Conservation (phyloP, 805 yeast genomes). For the Suhomyces vadensis region DNA sequence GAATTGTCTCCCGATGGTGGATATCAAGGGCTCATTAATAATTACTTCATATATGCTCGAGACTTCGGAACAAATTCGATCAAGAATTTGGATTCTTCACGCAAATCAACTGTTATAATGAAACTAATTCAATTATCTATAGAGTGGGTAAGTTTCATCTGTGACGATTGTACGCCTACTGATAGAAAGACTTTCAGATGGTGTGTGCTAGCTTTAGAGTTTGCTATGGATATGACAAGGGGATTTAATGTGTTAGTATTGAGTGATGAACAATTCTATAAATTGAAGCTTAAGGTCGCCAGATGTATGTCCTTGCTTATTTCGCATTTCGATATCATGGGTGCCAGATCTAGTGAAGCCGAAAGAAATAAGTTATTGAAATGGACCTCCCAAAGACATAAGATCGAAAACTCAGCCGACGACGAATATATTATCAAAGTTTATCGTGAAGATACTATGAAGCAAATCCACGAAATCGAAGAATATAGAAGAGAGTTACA, state of each 20-base stretch:
- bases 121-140: constrained; percentile 73
- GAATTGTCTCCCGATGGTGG: constrained; percentile 51
- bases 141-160: constrained; percentile 90
- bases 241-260: constrained; percentile 86
- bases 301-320: constrained; percentile 91
- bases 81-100: constrained; percentile 59
- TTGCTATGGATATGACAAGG: constrained; percentile 90
- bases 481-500: constrained; percentile 46
- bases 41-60: constrained; percentile 71
- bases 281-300: constrained; percentile 79
- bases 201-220: constrained; percentile 95
- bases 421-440: constrained; percentile 45
- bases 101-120: constrained; percentile 68
- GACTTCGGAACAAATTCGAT: constrained; percentile 79
- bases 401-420: constrained; percentile 45
- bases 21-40: constrained; percentile 75
- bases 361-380: constrained; percentile 56
- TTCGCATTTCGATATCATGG: constrained; percentile 97
- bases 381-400: constrained; percentile 55
- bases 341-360: constrained; percentile 83
- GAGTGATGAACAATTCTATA: constrained; percentile 71
- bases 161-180: constrained; percentile 92
- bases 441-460: constrained; percentile 67
- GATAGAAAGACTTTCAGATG: constrained; percentile 90
- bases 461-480: constrained; percentile 66